Evolutionary conservation across 345 rosid genomes (phyloP).

Genomic region (Salix arbutifolia): DNA sequence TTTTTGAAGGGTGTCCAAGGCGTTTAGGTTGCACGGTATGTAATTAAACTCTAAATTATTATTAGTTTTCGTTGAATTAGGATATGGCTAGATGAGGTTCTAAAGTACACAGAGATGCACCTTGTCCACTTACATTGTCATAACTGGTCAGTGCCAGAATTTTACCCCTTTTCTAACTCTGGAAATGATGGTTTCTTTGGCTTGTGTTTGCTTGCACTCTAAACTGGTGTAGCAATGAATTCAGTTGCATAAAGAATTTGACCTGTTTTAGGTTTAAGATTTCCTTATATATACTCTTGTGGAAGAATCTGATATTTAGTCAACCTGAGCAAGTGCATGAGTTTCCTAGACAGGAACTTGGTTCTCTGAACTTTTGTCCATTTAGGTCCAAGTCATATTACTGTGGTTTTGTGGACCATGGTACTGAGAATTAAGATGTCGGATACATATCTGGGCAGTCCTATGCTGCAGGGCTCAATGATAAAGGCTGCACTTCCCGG

Average conservation of each 20-base stretch:
- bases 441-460: neutral
- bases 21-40: conserved; percentile 98
- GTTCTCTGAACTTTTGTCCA: neutral
- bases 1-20: conserved; percentile 97
- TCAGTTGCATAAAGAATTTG: neutral
- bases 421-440: neutral
- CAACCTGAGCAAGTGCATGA: neutral
- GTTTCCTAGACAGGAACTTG: neutral
- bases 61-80: neutral
- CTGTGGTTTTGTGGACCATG: neutral
- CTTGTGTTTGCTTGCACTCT: neutral
- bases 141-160: neutral
- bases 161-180: neutral
- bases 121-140: neutral
- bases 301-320: neutral
- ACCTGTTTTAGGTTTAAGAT: neutral
- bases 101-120: neutral
- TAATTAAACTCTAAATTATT: conserved; percentile 1
- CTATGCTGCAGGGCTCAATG: neutral
- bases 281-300: neutral
- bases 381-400: neutral
- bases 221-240: neutral
- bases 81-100: neutral
- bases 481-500: neutral
- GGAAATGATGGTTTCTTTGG: neutral